Base-by-base conservation (phyloP, 108 stramenopile genomes). In the Conticribra weissflogii region DNA sequence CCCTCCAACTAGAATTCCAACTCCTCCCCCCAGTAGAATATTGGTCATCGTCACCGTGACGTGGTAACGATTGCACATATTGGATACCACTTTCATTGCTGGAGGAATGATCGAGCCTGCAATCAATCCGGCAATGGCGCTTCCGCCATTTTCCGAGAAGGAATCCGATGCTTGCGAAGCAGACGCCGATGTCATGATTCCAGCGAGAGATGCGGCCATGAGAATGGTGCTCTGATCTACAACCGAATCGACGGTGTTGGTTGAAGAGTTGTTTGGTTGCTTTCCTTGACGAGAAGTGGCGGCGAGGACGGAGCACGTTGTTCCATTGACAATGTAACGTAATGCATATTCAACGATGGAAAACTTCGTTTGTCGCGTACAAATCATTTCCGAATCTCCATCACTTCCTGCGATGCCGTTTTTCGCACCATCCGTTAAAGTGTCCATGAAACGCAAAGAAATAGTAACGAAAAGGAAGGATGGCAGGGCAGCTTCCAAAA, bases 11-110 rank as follows among this genome's bases (percentile, higher is more conserved):
- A 78, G 5, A 16, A 71, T 56, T 8, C 88, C 86, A 14, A 85
- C 79, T 16, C 82, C 76, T 7, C 86, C 88, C 14, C 72, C 79
- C 7, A 68, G 61, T 23, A 89, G 22, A 5, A 89, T 68, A 72
- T 85, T 89, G 17, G 86, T 87, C 86, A 87, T 86, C 18, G 88
- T 89, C 17, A 86, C 88, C 2, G 88, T 86, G 33, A 83, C 46
- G 15, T 78, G 64, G 29, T 59, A 66, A 5, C 57, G 54, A 53
- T 81, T 66, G 50, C 83, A 88, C 9, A 53, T n/a, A 49, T 72
- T 68, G 8, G 85, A 68, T 2, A 71, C 24, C 27, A 16, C 63
- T 59, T 44, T 51, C 51, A 52, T 48, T 33, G 47, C 51, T 14
- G 30, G 16, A 15, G 84, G 69, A 0, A 85, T 73, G 14, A 72